Evolutionary conservation across 1,284 basidiomycete genomes (phyloP), one percentile per base, ranked within the genome.

Genomic region (Heliocybe sulcata): DNA sequence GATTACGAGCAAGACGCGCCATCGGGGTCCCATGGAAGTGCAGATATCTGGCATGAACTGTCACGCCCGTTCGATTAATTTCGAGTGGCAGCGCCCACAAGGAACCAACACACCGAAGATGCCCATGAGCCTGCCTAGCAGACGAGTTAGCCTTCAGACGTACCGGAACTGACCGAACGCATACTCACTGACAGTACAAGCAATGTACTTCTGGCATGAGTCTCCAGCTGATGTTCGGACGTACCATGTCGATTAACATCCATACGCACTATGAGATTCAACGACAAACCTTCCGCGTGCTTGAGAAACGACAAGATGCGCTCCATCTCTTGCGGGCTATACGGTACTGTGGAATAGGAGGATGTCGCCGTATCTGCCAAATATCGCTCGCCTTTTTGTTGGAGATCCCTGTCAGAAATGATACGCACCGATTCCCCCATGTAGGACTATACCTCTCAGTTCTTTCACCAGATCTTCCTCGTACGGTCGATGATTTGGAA

Each of bases 11-110:
- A 4, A 82, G 69, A 1, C 84, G 79, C 0, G 77, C 79, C 25
- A 72, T 72, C 0, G 72, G 66, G 61, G 82, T 74, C 1, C 82
- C 84, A 23, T 81, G 64, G 58, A 74, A 77, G 57, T 85, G 73
- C 2, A 77, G 35, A 60, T 79, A 82, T 31, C 71, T 71, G 35
- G 76, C 68, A 16, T 67, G 66, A 2, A 62, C 78, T 80, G 56
- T 6, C 6, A n/a, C 11, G 29, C 53, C 14, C 10, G 45, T 3
- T 14, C 23, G 27, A 26, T n/a, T n/a, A n/a, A n/a, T n/a, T n/a
- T n/a, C n/a, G n/a, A 42, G 38, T 20, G 16, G 8, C 12, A 42
- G 16, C 3, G 8, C 16, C n/a, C 38, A 20, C 16, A 42, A 31
- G 47, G 16, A n/a, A 3, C 25, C 48, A 27, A 19, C 47, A 19